Conservation (phyloP, 2,329 filamentous ascomycete species). For the Diaporthe citri region DNA sequence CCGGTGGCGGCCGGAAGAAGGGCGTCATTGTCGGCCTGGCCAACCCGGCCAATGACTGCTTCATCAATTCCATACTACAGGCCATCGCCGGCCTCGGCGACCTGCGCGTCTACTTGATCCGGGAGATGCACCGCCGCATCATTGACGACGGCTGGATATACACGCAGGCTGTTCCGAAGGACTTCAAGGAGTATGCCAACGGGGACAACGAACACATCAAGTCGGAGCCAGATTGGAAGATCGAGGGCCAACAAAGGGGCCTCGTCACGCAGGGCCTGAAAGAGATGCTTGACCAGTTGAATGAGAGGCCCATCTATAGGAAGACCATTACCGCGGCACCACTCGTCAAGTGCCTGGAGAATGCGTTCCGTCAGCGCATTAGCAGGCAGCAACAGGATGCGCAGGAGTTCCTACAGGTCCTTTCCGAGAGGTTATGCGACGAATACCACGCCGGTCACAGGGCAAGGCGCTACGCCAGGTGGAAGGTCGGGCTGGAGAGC, state of each 20-base stretch:
- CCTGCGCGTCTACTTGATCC: slow-evolving; percentile 89
- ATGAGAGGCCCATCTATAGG: slow-evolving; percentile 91
- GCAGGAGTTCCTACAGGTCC: slow-evolving; percentile 95
- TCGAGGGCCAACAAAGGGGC: slow-evolving; percentile 80
- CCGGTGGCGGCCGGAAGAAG: slow-evolving; percentile 71
- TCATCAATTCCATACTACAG: slow-evolving; percentile 97
- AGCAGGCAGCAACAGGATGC: slow-evolving; percentile 97
- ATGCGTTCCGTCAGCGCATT: slow-evolving; percentile 89
- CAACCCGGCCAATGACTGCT: slow-evolving; percentile 95
- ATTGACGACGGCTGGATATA: slow-evolving; percentile 86
- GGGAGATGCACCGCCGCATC: slow-evolving; percentile 86
- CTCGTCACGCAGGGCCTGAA: slow-evolving; percentile 90
- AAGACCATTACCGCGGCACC: slow-evolving; percentile 92
- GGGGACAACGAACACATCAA: slow-evolving; percentile 47
- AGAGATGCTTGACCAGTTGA: slow-evolving; percentile 90
- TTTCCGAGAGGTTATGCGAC: slow-evolving; percentile 91
- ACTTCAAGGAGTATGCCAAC: slow-evolving; percentile 39
- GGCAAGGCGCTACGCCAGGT: slow-evolving; percentile 72
- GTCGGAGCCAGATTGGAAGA: slow-evolving; percentile 66
- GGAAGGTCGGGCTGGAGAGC: slow-evolving; percentile 44
- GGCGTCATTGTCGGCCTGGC: slow-evolving; percentile 85
- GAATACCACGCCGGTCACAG: slow-evolving; percentile 90
- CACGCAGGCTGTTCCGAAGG: slow-evolving; percentile 67
- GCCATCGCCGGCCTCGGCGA: slow-evolving; percentile 91
- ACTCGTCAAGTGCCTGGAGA: slow-evolving; percentile 87